A percentile compares a stretch with the other conserved stretches of the same genome.
Conservation (phyloP, 495 filamentous ascomycete genomes). For the Viridothelium virens region DNA sequence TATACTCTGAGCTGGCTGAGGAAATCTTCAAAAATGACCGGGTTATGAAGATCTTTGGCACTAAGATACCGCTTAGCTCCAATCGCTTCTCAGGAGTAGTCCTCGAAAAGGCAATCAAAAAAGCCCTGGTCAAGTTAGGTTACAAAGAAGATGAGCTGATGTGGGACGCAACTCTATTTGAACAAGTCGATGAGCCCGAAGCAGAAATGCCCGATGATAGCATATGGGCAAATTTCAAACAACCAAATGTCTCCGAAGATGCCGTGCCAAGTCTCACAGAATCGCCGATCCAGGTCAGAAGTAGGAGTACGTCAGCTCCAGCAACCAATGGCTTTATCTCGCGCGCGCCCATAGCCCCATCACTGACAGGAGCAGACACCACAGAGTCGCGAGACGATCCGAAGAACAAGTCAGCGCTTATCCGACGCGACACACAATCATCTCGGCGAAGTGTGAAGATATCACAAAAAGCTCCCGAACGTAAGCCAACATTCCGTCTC, state of each 20-base stretch:
- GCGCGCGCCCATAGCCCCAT: background rate
- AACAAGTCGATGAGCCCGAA: slow-evolving; percentile 26
- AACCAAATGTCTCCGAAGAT: slow-evolving; percentile 8
- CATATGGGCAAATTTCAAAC: slow-evolving; percentile 24
- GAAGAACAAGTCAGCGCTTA: background rate
- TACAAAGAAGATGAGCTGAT: slow-evolving; percentile 32
- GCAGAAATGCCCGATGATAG: slow-evolving; percentile 20
- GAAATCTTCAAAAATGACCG: slow-evolving; percentile 33
- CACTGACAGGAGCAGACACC: background rate
- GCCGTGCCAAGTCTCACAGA: slow-evolving; percentile 17
- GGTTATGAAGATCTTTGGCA: slow-evolving; percentile 29
- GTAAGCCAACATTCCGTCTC: slow-evolving; percentile 23
- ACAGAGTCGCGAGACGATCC: background rate
- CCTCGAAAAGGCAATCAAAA: slow-evolving; percentile 28
- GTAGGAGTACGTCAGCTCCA: background rate
- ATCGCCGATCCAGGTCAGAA: slow-evolving; percentile 13
- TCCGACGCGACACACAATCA: background rate
- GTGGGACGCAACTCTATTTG: slow-evolving; percentile 32
- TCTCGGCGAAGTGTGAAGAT: slow-evolving; percentile 1
- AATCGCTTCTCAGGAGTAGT: slow-evolving; percentile 29
- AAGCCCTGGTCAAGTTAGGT: slow-evolving; percentile 25
- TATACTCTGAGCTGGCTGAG: slow-evolving; percentile 23
- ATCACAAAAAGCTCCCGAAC: background rate
- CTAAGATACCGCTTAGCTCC: slow-evolving; percentile 25
- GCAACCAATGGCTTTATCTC: background rate